Evolutionary conservation across 345 rosid genomes (phyloP).

Genomic region (Populus simonii): DNA sequence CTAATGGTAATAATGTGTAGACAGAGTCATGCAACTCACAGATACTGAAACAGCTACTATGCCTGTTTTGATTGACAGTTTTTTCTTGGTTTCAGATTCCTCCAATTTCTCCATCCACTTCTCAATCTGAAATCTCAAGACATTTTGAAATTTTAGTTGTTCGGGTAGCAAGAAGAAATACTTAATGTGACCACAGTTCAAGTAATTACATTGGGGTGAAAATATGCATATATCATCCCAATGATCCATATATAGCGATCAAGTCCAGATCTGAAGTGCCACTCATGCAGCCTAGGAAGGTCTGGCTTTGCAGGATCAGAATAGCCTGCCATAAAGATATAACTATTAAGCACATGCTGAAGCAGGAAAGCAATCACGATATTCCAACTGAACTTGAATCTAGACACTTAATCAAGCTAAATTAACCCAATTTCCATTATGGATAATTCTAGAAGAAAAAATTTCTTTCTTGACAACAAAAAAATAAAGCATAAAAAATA

Average conservation of each 20-base stretch:
- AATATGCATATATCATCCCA: constrained; percentile 95
- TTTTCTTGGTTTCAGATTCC: constrained; percentile 75
- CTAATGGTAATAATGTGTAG: not conserved
- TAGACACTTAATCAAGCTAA: not conserved
- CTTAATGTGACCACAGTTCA: constrained; percentile 2
- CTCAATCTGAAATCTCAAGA: constrained; percentile 62
- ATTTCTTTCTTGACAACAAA: too few species aligned
- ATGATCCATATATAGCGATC: constrained; percentile 96
- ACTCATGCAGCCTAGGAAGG: constrained; percentile 77
- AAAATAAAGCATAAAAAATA: not conserved
- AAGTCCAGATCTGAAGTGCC: constrained; percentile 99
- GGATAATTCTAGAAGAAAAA: not conserved
- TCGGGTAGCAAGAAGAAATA: constrained; percentile 7
- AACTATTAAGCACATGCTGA: constrained; percentile 10
- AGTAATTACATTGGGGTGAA: constrained; percentile 75
- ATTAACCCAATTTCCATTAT: not conserved
- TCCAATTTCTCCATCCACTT: constrained; percentile 98
- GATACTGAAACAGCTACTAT: constrained; percentile 46
- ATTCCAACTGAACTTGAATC: not conserved
- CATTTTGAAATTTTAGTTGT: constrained; percentile 13
- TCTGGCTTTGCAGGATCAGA: constrained; percentile 89
- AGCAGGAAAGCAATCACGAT: not conserved
- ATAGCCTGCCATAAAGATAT: constrained; percentile 52
- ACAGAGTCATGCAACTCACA: constrained; percentile 48
- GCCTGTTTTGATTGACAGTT: constrained; percentile 56